Evolutionary conservation across 805 yeast genomes (phyloP).

Genomic region (Barnettozyma sp.): DNA sequence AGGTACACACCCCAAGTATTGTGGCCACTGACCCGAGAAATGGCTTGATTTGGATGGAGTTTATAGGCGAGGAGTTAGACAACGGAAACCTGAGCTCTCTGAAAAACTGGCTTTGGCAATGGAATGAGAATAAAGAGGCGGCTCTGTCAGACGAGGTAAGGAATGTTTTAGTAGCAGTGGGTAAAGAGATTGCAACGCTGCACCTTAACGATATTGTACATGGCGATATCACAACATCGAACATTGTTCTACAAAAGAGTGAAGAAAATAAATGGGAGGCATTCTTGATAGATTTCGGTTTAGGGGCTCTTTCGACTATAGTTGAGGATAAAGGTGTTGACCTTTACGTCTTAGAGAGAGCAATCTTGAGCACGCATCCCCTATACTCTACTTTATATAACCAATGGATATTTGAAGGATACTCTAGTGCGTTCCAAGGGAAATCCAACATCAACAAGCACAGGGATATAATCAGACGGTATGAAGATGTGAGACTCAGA

Average conservation of each 20-base stretch:
- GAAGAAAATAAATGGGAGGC: conserved; percentile 33
- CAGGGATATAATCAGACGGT: conserved; percentile 51
- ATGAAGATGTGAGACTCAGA: conserved; percentile 80
- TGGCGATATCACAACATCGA: conserved; percentile 92
- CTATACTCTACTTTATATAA: conserved; percentile 56
- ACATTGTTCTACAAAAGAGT: conserved; percentile 49
- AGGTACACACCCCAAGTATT: conserved; percentile 64
- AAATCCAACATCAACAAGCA: conserved; percentile 34
- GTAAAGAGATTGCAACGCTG: conserved; percentile 58
- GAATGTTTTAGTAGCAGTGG: conserved; percentile 46
- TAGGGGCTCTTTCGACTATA: conserved; percentile 66
- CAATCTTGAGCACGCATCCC: conserved; percentile 87
- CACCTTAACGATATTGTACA: conserved; percentile 79
- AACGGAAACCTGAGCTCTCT: conserved; percentile 52
- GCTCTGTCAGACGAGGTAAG: conserved; percentile 35
- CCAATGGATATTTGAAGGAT: conserved; percentile 69
- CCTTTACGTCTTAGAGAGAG: conserved; percentile 87
- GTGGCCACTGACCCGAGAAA: conserved; percentile 68
- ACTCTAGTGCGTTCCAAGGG: conserved; percentile 33
- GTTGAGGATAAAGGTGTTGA: conserved; percentile 98
- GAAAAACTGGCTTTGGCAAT: conserved; percentile 68
- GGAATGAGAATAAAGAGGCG: conserved; percentile 28
- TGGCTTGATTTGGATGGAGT: conserved; percentile 89
- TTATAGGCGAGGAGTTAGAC: conserved; percentile 46
- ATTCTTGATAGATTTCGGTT: conserved; percentile 82